phyloP scores from a whole-genome alignment of 306 rosid genomes.

The Prunus salicina region DNA sequence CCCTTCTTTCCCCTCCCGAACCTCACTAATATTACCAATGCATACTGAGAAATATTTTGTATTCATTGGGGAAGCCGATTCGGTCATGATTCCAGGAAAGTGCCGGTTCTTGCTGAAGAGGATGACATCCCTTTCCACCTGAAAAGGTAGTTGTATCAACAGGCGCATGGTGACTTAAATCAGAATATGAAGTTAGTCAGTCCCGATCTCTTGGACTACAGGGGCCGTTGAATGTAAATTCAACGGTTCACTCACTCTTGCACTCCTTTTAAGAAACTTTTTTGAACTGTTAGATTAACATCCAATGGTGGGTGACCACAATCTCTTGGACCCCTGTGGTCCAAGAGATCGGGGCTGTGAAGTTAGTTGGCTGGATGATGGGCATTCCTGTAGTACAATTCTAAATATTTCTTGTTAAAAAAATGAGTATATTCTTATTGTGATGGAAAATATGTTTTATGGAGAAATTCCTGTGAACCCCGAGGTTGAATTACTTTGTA shows the following conservation, averaged over 20 bases:
- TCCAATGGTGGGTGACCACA: no score
- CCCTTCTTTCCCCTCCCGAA: constrained; percentile 3
- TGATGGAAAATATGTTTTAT: background rate
- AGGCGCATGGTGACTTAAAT: constrained; percentile 15
- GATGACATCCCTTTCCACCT: constrained; percentile 14
- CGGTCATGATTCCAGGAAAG: background rate
- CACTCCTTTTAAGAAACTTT: no score
- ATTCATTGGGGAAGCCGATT: background rate
- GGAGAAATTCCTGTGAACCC: background rate
- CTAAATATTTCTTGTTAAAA: background rate
- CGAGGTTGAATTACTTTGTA: background rate
- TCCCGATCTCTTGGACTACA: no score
- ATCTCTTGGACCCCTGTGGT: no score
- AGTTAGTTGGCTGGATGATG: background rate
- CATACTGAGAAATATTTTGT: background rate
- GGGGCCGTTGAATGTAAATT: no score
- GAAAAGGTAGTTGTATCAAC: background rate
- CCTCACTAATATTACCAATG: background rate
- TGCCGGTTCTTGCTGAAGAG: constrained; percentile 13
- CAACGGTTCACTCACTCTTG: no score
- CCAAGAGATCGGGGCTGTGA: no score
- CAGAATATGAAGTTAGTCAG: background rate
- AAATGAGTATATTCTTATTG: background rate
- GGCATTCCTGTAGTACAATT: background rate
- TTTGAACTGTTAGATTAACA: no score